These are phyloP conservation scores for Chrysanthemum seticuspe DNA, from an alignment of 129 eudicot genomes.

Conservation along the genomic window DNA sequence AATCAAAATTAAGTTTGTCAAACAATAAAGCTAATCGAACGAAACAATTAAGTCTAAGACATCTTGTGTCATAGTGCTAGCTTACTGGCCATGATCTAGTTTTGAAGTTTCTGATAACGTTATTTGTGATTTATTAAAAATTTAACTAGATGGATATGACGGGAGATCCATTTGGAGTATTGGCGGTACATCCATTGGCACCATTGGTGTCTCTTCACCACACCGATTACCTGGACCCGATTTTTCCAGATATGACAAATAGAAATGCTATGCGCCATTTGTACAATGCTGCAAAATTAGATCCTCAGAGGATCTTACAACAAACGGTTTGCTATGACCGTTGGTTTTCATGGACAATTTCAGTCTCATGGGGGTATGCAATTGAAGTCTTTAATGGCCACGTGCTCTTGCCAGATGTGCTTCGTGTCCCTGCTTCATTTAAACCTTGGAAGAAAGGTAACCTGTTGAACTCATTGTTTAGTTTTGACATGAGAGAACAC, in stretches of 20 bases:
- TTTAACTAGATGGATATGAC: slow-evolving; percentile 67
- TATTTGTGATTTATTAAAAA: neutral
- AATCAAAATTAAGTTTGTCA: too few relatives aligned
- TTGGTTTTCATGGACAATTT: slow-evolving; percentile 88
- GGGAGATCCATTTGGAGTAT: slow-evolving; percentile 62
- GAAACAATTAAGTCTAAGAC: too few relatives aligned
- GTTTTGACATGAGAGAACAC: slow-evolving; percentile 47
- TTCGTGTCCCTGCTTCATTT: slow-evolving; percentile 63
- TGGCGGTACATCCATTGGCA: slow-evolving; percentile 66
- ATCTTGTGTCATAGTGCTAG: too few relatives aligned
- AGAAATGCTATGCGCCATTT: slow-evolving; percentile 58
- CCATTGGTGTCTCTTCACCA: slow-evolving; percentile 74
- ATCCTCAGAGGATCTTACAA: slow-evolving; percentile 70
- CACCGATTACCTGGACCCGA: slow-evolving; percentile 49
- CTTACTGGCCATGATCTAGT: neutral
- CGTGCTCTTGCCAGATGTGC: slow-evolving; percentile 52
- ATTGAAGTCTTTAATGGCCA: slow-evolving; percentile 52
- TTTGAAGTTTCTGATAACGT: neutral
- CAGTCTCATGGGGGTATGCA: slow-evolving; percentile 89
- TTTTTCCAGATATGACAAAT: slow-evolving; percentile 67
- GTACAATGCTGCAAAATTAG: slow-evolving; percentile 45
- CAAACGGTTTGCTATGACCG: slow-evolving; percentile 81
- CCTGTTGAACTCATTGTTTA: slow-evolving; percentile 17
- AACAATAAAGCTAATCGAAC: too few relatives aligned
- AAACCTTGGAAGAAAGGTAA: slow-evolving; percentile 49